phyloP scores from a whole-genome alignment of 805 yeast species.

The Yarrowia keelungensis region DNA sequence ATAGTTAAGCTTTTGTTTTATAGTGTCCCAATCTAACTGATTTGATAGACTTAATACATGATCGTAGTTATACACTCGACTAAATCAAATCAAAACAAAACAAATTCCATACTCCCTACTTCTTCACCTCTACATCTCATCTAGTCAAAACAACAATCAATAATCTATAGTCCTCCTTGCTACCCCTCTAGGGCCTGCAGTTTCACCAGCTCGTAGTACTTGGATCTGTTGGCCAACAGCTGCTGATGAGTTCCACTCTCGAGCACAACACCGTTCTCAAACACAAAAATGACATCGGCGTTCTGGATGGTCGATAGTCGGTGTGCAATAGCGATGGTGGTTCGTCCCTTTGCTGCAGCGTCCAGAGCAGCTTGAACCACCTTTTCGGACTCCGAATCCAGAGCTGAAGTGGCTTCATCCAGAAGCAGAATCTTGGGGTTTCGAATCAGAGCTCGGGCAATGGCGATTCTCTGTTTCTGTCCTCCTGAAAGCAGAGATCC shows the following conservation, averaged over 20 bases:
- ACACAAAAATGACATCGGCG: constrained; percentile 66
- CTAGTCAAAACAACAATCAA: neutral
- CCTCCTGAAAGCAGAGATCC: constrained; percentile 74
- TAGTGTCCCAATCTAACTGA: too few species aligned
- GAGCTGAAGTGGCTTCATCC: constrained; percentile 74
- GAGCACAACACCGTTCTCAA: constrained; percentile 65
- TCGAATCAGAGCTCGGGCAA: constrained; percentile 74
- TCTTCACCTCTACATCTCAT: too few species aligned
- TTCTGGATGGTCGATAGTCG: constrained; percentile 72
- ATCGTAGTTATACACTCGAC: too few species aligned
- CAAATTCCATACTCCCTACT: too few species aligned
- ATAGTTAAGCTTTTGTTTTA: too few species aligned
- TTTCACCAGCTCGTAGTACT: constrained; percentile 53
- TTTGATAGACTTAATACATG: too few species aligned
- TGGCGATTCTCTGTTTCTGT: constrained; percentile 76
- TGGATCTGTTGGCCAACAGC: constrained; percentile 52
- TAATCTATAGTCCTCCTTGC: neutral
- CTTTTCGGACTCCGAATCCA: constrained; percentile 74
- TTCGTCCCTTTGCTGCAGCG: constrained; percentile 71
- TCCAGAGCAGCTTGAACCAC: constrained; percentile 75
- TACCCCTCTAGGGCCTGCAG: constrained; percentile 50
- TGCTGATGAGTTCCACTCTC: constrained; percentile 65
- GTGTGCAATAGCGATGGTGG: constrained; percentile 87
- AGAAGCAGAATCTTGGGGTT: constrained; percentile 67
- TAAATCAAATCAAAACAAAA: too few species aligned